A percentile compares a stretch with the other conserved stretches of the same genome.
phyloP scores from a whole-genome alignment of 2,329 filamentous ascomycete species.

The Aspergillus sojae region DNA sequence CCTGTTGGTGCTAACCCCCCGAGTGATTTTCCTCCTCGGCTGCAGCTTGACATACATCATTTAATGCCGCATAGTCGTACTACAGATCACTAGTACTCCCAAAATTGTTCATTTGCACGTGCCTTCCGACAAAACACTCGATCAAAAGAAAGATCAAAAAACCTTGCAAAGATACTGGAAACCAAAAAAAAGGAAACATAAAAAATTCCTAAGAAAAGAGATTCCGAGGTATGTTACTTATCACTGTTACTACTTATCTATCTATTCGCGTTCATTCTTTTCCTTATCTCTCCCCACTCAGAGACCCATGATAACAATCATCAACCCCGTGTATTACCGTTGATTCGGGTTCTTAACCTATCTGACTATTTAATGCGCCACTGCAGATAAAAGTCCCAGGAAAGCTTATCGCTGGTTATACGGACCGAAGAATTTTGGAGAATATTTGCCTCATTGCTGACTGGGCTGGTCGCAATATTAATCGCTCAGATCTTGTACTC shows the following conservation, averaged over 20 bases:
- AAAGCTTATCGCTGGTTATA: conserved; percentile 26
- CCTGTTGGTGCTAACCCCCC: conserved; percentile 15
- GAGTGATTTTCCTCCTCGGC: conserved; percentile 19
- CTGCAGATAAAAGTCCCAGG: conserved; percentile 16
- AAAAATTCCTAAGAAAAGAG: not conserved
- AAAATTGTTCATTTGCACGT: conserved; percentile 12
- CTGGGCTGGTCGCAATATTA: conserved; percentile 9
- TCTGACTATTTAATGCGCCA: conserved; percentile 21
- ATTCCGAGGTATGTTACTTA: conserved; percentile 12
- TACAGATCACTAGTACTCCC: conserved; percentile 1
- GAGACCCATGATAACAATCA: conserved; percentile 23
- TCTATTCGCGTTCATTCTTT: not conserved
- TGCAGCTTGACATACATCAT: conserved; percentile 14
- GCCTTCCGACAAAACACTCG: not conserved
- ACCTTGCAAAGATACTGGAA: not conserved
- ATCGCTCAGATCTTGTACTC: conserved; percentile 19
- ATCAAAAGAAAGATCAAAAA: conserved; percentile 2
- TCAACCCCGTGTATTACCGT: conserved; percentile 10
- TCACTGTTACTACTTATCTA: not conserved
- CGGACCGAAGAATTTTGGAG: conserved; percentile 18
- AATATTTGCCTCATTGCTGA: conserved; percentile 22
- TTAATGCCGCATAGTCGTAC: conserved; percentile 22
- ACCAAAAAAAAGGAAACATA: not conserved
- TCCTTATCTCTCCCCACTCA: conserved; percentile 33
- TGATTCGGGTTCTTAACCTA: conserved; percentile 22